Base-by-base conservation (phyloP, 2,329 filamentous ascomycete genomes). In the Penicillium sp. region DNA sequence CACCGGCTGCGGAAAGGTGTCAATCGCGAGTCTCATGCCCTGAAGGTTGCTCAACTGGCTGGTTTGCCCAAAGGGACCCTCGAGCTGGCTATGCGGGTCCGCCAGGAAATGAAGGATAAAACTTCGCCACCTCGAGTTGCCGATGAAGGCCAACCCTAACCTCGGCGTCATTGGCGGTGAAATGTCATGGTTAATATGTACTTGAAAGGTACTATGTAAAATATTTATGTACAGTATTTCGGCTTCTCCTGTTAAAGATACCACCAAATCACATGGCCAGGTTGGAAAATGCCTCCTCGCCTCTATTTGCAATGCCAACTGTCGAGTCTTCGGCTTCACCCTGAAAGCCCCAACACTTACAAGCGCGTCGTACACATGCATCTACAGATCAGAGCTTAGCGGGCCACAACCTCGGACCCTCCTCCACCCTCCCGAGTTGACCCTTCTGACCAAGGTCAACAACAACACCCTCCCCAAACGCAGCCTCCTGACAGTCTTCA, bases 21-120 rank as follows among this genome's bases (percentile, higher is more conserved):
- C 56, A 99, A 97, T 74, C 84, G 87, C 50, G 81, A 89, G 63
- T 95, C 91, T 60, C 94, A 99, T 76, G 94, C 95, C 19, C 78
- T 99, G 58, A 97, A 97, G 70, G 94, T 99, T n/a, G 94, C 94
- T 2, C 83, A 83, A 61, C 77, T 97, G 64, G 95, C 94, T 6
- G 92, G 91, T 1, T 68, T 97, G 65, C 92, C 92, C 0, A 84
- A 87, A 58, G 78, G 81, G 44, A 90, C 88, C 4, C 85, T 97
- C 53, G 76, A 78, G 23, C 79, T 91, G 61, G 92, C 93, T 6
- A 79, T 75, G 50, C 72, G 78, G 38, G 81, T 90, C 9, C 76
- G 92, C 27, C 70, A 72, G 25, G 59, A 68, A 25, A 61, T 73
- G 44, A 58, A 29, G 16, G 46, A 53, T 29, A 38, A 45, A 25